Conservation (phyloP, 352 stramenopile species). For the Globisporangium rhizosaccharum region DNA sequence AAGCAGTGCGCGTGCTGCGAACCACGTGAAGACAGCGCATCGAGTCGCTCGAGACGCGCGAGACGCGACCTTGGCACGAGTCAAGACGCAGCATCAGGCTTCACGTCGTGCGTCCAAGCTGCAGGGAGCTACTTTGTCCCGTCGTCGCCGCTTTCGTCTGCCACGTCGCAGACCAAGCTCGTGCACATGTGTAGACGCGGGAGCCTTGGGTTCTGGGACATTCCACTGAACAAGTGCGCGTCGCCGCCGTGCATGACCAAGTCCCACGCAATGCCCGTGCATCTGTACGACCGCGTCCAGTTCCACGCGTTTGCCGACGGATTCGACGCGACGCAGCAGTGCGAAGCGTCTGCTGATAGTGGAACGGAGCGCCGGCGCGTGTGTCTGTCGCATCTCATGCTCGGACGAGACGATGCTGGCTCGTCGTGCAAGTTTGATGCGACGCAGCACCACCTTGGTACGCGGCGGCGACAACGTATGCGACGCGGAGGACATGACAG, state of each 20-base stretch:
- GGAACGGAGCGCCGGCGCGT: background rate
- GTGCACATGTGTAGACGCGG: slow-evolving; percentile 55
- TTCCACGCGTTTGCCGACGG: slow-evolving; percentile 26
- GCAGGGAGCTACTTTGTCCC: slow-evolving; percentile 17
- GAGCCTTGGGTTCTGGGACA: slow-evolving; percentile 46
- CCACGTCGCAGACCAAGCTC: slow-evolving; percentile 17
- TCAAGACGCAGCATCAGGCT: slow-evolving; percentile 20
- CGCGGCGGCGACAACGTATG: slow-evolving; percentile 19
- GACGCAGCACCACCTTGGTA: slow-evolving; percentile 1
- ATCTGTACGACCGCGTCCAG: slow-evolving; percentile 22
- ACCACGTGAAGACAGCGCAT: background rate
- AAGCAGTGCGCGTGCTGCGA: slow-evolving; percentile 54
- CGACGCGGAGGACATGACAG: no score
- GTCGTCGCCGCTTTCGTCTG: slow-evolving; percentile 9
- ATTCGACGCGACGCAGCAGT: slow-evolving; percentile 7
- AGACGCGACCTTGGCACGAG: background rate
- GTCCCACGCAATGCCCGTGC: slow-evolving; percentile 7
- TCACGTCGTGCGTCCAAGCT: slow-evolving; percentile 38
- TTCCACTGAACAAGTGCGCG: slow-evolving; percentile 20
- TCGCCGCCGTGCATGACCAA: slow-evolving; percentile 21
- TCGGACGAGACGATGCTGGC: slow-evolving; percentile 29
- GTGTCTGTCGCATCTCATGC: slow-evolving; percentile 39
- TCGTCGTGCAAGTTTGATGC: slow-evolving; percentile 29
- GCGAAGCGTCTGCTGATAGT: background rate
- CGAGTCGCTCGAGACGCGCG: background rate